These are phyloP conservation scores for Citrus australasica DNA, from an alignment of 345 rosid species.

Conservation along the genomic window DNA sequence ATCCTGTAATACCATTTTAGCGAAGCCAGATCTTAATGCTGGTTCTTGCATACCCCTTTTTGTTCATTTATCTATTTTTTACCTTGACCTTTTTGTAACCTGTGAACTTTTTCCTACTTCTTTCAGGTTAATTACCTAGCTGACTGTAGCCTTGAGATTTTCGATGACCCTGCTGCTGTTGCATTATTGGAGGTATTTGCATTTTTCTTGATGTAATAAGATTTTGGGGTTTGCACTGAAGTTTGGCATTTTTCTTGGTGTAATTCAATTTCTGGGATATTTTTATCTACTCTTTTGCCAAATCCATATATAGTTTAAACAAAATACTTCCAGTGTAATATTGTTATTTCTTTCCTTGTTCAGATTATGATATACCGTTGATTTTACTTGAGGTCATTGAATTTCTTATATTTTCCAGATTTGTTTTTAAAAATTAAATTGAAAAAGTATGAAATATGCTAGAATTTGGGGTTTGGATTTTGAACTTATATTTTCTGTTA, in stretches of 20 bases:
- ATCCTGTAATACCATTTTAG: neutral
- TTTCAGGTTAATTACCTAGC: slow-evolving; percentile 78
- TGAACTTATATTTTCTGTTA: neutral
- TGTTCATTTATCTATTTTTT: neutral
- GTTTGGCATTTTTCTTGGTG: neutral
- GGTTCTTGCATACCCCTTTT: neutral
- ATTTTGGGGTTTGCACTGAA: neutral
- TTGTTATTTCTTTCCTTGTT: neutral
- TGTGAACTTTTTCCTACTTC: neutral
- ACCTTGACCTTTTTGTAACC: neutral
- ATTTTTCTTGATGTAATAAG: neutral
- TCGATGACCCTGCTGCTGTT: slow-evolving; percentile 84
- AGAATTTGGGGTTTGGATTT: neutral
- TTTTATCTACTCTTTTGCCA: neutral
- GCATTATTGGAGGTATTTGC: slow-evolving; percentile 73
- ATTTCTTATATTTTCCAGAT: neutral
- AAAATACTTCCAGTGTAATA: neutral
- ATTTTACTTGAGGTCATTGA: neutral
- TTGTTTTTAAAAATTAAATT: neutral
- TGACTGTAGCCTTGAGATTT: slow-evolving; percentile 81
- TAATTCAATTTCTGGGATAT: neutral
- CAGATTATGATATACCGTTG: neutral
- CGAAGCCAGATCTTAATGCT: neutral
- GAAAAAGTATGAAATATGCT: neutral
- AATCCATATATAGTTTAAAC: neutral